Conservation (phyloP, 192 early-diverging fungal species). For the Phycomyces nitens region DNA sequence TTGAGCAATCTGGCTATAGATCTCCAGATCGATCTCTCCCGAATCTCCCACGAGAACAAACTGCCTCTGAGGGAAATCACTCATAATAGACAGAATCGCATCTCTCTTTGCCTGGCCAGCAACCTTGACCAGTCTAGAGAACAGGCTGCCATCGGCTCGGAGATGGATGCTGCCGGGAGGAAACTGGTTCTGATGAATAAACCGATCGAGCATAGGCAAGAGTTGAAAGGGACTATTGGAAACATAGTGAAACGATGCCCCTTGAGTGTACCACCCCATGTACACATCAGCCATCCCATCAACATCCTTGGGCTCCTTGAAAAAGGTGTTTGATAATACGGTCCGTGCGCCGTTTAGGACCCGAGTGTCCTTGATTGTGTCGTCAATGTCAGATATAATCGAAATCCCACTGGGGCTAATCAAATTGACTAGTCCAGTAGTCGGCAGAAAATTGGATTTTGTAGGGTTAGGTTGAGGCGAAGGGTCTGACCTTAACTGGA, state of each 20-base stretch:
- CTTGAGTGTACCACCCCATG: constrained; percentile 51
- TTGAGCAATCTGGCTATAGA: constrained; percentile 62
- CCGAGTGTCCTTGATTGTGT: constrained; percentile 87
- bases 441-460: constrained; percentile 25
- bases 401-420: constrained; percentile 70
- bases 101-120: constrained; percentile 49
- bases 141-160: constrained; percentile 60
- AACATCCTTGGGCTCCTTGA: constrained; percentile 45
- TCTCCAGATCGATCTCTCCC: constrained; percentile 83
- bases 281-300: constrained; percentile 47
- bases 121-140: constrained; percentile 55
- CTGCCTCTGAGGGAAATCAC: constrained; percentile 67
- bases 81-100: constrained; percentile 45
- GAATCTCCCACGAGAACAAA: constrained; percentile 86
- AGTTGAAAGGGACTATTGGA: constrained; percentile 83
- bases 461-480: constrained; percentile 9
- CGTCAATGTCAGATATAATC: constrained; percentile 84
- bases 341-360: constrained; percentile 65
- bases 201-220: constrained; percentile 60
- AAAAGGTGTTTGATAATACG: constrained; percentile 59
- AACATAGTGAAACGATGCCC: constrained; percentile 80
- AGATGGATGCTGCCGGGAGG: constrained; percentile 73
- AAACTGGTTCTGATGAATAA: constrained; percentile 64
- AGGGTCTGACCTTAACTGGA: constrained; percentile 17
- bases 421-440: constrained; percentile 45